phyloP scores from a whole-genome alignment of 2,329 filamentous ascomycete genomes.

The Aureobasidium vineae region DNA sequence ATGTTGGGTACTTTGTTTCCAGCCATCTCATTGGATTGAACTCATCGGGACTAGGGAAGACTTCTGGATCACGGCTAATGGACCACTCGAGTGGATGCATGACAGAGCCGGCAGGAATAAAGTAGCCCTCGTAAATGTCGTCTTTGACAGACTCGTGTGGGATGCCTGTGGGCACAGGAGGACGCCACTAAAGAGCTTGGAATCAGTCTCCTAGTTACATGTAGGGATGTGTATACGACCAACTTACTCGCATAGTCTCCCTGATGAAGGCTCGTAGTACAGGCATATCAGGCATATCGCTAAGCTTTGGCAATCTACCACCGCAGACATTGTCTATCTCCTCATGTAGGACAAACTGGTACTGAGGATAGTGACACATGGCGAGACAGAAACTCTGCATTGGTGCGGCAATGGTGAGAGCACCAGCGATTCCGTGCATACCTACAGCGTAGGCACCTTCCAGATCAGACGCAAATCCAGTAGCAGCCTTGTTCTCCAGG shows the following conservation, averaged over 20 bases:
- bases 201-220: background rate
- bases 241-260: conserved; percentile 43
- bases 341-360: conserved; percentile 49
- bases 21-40: conserved; percentile 34
- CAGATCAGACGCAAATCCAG: conserved; percentile 45
- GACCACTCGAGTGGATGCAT: conserved; percentile 35
- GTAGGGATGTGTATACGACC: background rate
- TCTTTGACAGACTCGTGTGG: conserved; percentile 33
- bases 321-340: conserved; percentile 59
- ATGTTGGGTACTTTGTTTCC: conserved; percentile 31
- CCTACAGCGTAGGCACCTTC: conserved; percentile 50
- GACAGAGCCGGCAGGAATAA: conserved; percentile 32
- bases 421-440: conserved; percentile 50
- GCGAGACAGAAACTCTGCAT: conserved; percentile 51
- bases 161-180: conserved; percentile 49
- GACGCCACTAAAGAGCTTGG: conserved; percentile 54
- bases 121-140: conserved; percentile 34
- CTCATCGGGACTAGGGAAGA: conserved; percentile 30
- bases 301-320: conserved; percentile 52
- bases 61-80: conserved; percentile 31
- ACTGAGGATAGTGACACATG: conserved; percentile 47
- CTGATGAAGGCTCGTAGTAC: conserved; percentile 57
- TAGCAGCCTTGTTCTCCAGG: conserved; percentile 42
- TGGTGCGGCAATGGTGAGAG: conserved; percentile 48
- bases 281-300: conserved; percentile 53